phyloP scores from a whole-genome alignment of 2,329 filamentous ascomycete species.

The Fusarium azukiicola region DNA sequence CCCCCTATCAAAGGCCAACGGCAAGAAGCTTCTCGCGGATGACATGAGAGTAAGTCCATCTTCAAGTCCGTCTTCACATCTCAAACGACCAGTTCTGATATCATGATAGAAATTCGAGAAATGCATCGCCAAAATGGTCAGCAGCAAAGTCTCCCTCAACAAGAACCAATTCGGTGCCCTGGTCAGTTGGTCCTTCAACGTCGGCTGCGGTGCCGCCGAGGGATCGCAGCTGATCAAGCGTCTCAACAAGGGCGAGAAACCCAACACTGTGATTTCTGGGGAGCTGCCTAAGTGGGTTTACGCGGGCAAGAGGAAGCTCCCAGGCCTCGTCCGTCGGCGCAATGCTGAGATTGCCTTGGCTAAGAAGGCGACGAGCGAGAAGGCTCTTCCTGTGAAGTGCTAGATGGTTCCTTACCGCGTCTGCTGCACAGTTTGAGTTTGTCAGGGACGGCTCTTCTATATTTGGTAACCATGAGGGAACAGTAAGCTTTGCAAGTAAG shows the following conservation, averaged over 20 bases:
- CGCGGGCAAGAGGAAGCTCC: constrained; percentile 62
- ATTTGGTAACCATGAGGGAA: not conserved
- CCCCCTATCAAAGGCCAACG: constrained; percentile 67
- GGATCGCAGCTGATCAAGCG: constrained; percentile 61
- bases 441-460: not conserved
- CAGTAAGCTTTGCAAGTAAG: not conserved
- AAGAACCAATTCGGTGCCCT: constrained; percentile 75
- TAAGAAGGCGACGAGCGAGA: constrained; percentile 28
- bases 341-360: constrained; percentile 67
- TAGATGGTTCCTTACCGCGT: not conserved
- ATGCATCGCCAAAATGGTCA: constrained; percentile 20
- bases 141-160: constrained; percentile 51
- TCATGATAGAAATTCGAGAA: constrained; percentile 22
- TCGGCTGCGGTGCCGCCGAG: constrained; percentile 65
- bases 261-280: constrained; percentile 62
- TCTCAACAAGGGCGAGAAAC: constrained; percentile 46
- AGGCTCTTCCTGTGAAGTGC: constrained; percentile 38
- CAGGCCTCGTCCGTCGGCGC: constrained; percentile 67
- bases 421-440: not conserved
- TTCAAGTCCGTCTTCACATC: not conserved
- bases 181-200: constrained; percentile 74
- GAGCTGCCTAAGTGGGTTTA: constrained; percentile 73
- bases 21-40: constrained; percentile 61
- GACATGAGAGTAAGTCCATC: constrained; percentile 40
- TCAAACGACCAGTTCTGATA: not conserved